A percentile compares a stretch with the other conserved stretches of the same genome.
Conservation (phyloP, 2,329 filamentous ascomycete genomes). For the Truncatella angustata region DNA sequence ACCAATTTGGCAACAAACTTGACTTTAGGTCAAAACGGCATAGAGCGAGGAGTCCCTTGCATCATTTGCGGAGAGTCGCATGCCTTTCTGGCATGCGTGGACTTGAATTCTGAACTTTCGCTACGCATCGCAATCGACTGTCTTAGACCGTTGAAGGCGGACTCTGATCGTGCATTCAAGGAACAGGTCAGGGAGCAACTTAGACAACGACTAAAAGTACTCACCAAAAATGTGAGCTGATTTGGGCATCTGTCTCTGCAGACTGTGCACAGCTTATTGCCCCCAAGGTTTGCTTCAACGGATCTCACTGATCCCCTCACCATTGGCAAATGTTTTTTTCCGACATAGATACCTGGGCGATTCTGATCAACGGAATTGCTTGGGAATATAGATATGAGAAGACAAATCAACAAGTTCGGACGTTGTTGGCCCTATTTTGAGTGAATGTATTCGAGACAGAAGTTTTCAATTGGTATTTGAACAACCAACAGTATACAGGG, state of each 20-base stretch:
- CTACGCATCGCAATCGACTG: slow-evolving; percentile 28
- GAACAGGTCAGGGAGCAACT: background rate
- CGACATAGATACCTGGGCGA: background rate
- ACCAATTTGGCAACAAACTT: no score
- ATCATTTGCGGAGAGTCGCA: slow-evolving; percentile 18
- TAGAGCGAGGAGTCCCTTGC: no score
- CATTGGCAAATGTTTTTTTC: background rate
- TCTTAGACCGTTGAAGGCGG: slow-evolving; percentile 16
- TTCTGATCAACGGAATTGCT: background rate
- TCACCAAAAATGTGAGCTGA: background rate
- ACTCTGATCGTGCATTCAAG: slow-evolving; percentile 3
- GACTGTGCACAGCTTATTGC: no score
- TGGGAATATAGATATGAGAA: no score
- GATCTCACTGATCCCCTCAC: background rate
- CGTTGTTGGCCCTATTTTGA: background rate
- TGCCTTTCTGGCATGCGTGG: slow-evolving; percentile 16
- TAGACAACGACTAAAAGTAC: background rate
- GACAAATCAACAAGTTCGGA: no score
- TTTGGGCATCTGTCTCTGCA: no score
- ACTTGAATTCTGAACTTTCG: slow-evolving; percentile 23
- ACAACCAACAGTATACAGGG: slow-evolving; percentile 19
- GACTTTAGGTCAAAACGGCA: no score
- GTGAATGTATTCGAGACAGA: slow-evolving; percentile 1
- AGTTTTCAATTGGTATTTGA: slow-evolving; percentile 15
- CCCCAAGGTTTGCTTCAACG: background rate